phyloP scores from a whole-genome alignment of 805 yeast genomes.

The Candida pseudoglaebosa region DNA sequence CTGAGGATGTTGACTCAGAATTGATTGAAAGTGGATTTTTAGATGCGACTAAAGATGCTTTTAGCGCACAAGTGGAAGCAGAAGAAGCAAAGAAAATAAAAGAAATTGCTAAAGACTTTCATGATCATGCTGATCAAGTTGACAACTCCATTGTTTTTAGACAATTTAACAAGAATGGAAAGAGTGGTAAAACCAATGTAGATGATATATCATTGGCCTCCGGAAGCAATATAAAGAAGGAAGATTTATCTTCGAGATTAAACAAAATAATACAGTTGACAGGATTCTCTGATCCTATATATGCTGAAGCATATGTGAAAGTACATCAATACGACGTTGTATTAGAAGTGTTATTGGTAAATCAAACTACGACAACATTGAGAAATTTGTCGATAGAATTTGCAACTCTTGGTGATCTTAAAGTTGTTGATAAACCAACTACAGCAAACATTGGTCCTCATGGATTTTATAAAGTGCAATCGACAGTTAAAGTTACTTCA shows the following conservation, averaged over 20 bases:
- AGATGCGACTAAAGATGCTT: constrained; percentile 85
- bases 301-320: constrained; percentile 94
- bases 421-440: constrained; percentile 87
- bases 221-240: constrained; percentile 46
- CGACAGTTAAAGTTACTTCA: constrained; percentile 89
- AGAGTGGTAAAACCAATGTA: constrained; percentile 24
- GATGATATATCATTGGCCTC: constrained; percentile 59
- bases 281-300: constrained; percentile 97
- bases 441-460: constrained; percentile 94
- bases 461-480: constrained; percentile 86
- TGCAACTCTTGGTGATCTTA: constrained; percentile 93
- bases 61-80: constrained; percentile 60
- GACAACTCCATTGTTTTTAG: constrained; percentile 79
- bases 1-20: constrained; percentile 55
- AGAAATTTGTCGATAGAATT: constrained; percentile 91
- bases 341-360: constrained; percentile 87
- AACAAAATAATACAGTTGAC: constrained; percentile 89
- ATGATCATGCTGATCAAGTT: constrained; percentile 65
- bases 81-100: constrained; percentile 58
- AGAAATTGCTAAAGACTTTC: constrained; percentile 52
- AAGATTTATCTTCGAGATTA: constrained; percentile 69
- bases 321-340: constrained; percentile 97
- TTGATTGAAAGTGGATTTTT: constrained; percentile 68
- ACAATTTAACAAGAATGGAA: constrained; percentile 54
- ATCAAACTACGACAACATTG: constrained; percentile 88